A percentile compares a stretch with the other conserved stretches of the same genome.
Evolutionary conservation across 129 eudicot genomes (phyloP).

Genomic region (Silybum marianum): DNA sequence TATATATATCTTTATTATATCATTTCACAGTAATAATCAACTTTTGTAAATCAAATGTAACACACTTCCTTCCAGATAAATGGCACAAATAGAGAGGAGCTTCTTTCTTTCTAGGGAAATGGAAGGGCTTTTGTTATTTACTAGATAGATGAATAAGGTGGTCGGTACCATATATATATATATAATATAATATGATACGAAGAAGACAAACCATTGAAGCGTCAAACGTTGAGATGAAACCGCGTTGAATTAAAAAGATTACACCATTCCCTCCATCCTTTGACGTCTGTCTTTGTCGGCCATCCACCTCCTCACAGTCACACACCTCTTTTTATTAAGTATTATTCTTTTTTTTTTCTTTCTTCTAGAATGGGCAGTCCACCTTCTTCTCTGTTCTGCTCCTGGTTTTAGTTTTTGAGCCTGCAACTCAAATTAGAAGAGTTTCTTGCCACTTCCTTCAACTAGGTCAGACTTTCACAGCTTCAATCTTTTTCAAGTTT

Average conservation of each 20-base stretch:
- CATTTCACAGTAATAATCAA: too few species aligned
- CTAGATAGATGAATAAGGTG: background rate
- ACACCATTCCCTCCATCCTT: background rate
- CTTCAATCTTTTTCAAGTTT: background rate
- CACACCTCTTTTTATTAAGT: background rate
- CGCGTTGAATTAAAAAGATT: background rate
- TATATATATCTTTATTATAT: too few species aligned
- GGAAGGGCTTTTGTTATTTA: background rate
- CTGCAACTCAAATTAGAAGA: background rate
- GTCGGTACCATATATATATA: too few species aligned
- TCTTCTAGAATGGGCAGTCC: background rate
- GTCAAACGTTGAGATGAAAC: background rate
- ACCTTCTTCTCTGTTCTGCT: background rate
- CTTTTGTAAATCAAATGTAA: too few species aligned
- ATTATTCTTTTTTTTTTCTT: background rate
- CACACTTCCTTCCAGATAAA: too few species aligned
- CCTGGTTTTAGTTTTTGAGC: background rate
- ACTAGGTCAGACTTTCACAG: background rate
- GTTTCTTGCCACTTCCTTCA: background rate
- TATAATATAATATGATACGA: too few species aligned
- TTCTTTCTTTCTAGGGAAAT: too few species aligned
- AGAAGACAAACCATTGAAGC: background rate
- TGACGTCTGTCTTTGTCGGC: background rate
- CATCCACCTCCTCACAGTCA: background rate
- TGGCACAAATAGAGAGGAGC: too few species aligned